phyloP scores from a whole-genome alignment of 345 rosid genomes.

The Mercurialis annua region DNA sequence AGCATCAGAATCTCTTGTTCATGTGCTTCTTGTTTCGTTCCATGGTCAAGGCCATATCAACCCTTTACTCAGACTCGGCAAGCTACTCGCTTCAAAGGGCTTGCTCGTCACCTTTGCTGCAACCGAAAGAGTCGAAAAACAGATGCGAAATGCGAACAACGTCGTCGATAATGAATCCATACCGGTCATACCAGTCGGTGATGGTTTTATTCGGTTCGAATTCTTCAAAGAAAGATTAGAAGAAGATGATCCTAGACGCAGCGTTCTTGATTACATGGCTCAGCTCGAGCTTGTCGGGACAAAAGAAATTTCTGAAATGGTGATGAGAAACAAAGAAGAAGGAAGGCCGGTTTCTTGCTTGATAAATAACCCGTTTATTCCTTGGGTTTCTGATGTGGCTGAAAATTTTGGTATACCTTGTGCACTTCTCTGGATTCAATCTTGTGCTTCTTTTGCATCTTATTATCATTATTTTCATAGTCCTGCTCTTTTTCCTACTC shows the following conservation, averaged over 20 bases:
- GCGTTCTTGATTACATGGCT: conserved; percentile 32
- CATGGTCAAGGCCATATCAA: conserved; percentile 82
- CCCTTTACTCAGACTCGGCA: conserved; percentile 76
- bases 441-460: conserved; percentile 65
- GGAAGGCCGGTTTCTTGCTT: conserved; percentile 71
- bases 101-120: conserved; percentile 65
- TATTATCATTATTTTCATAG: conserved; percentile 61
- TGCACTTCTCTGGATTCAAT: conserved; percentile 90
- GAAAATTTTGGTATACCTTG: conserved; percentile 64
- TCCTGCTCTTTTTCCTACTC: conserved; percentile 50
- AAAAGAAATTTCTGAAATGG: conserved; percentile 44
- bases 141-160: conserved; percentile 49
- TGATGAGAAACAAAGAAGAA: conserved; percentile 40
- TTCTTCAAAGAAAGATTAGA: conserved; percentile 61
- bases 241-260: conserved; percentile 46
- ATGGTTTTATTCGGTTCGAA: conserved; percentile 62
- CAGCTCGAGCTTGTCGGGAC: conserved; percentile 56
- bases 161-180: conserved; percentile 37
- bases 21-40: conserved; percentile 69
- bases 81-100: conserved; percentile 76
- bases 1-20: conserved; percentile 44
- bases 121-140: conserved; percentile 42
- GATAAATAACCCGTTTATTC: conserved; percentile 76
- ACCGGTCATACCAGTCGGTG: conserved; percentile 61
- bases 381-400: conserved; percentile 85